Conservation (phyloP, 257 asterid genomes). For the Solanum lycopersicoides region DNA sequence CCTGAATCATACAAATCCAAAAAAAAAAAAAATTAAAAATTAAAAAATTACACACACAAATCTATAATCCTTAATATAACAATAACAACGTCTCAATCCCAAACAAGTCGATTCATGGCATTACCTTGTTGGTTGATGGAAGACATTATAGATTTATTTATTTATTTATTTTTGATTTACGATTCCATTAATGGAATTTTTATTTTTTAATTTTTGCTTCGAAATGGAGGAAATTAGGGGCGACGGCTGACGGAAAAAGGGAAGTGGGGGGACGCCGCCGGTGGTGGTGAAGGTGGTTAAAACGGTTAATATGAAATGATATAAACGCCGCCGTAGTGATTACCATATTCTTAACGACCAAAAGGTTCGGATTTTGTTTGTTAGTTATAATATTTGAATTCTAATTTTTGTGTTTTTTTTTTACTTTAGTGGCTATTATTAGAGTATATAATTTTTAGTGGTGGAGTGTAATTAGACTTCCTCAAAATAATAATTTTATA, state of each 20-base stretch:
- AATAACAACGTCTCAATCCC: neutral
- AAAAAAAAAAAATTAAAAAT: neutral
- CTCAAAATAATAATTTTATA: neutral
- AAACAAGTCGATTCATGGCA: neutral
- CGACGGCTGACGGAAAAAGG: neutral
- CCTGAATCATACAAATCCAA: constrained; percentile 14
- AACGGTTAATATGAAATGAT: neutral
- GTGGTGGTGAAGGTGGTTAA: neutral
- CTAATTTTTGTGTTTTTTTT: neutral
- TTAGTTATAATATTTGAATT: neutral
- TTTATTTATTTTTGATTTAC: neutral
- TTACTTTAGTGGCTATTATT: neutral
- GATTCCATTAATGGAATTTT: neutral
- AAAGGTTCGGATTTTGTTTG: neutral
- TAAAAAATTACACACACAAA: neutral
- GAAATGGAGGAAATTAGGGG: neutral
- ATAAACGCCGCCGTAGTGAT: neutral
- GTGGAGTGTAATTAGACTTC: neutral
- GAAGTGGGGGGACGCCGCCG: neutral
- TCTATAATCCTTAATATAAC: neutral
- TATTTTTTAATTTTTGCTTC: neutral
- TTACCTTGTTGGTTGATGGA: neutral
- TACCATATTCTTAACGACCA: neutral
- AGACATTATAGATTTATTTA: neutral
- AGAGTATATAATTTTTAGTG: neutral